phyloP scores from a whole-genome alignment of 2,329 filamentous ascomycete species.

The Aureobasidium sp. region DNA sequence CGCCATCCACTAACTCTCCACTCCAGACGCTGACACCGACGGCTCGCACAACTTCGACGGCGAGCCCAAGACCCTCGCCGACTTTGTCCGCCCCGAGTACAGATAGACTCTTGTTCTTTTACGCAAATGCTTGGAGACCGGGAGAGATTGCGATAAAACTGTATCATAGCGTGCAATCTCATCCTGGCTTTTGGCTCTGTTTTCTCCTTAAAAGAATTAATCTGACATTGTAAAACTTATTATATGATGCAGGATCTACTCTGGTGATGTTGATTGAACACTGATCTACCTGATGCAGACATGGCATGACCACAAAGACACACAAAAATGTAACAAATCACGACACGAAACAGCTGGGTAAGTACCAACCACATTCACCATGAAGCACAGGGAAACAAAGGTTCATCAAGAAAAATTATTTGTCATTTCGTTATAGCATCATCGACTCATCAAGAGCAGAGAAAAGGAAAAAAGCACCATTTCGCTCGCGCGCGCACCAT shows the following conservation, averaged over 20 bases:
- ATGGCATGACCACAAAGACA: too few species aligned
- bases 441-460: neutral
- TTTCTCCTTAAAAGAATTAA: neutral
- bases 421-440: neutral
- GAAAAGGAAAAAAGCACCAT: neutral
- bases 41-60: slow-evolving; percentile 50
- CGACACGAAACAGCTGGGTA: neutral
- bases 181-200: slow-evolving; percentile 6
- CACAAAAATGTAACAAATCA: neutral
- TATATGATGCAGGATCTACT: too few species aligned
- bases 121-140: neutral
- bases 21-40: slow-evolving; percentile 32
- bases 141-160: neutral
- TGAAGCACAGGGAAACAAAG: neutral
- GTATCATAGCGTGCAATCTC: slow-evolving; percentile 10
- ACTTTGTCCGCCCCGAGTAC: slow-evolving; percentile 94
- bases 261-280: too few species aligned
- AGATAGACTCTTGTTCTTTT: slow-evolving; percentile 47
- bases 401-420: neutral
- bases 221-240: neutral
- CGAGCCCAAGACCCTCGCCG: slow-evolving; percentile 93
- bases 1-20: neutral
- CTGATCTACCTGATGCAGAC: too few species aligned
- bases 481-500: neutral
- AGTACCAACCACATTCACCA: too few species aligned